Evolutionary conservation across 306 rosid species (phyloP), one percentile per base, ranked within the genome.

Genomic region (Malus sylvestris): DNA sequence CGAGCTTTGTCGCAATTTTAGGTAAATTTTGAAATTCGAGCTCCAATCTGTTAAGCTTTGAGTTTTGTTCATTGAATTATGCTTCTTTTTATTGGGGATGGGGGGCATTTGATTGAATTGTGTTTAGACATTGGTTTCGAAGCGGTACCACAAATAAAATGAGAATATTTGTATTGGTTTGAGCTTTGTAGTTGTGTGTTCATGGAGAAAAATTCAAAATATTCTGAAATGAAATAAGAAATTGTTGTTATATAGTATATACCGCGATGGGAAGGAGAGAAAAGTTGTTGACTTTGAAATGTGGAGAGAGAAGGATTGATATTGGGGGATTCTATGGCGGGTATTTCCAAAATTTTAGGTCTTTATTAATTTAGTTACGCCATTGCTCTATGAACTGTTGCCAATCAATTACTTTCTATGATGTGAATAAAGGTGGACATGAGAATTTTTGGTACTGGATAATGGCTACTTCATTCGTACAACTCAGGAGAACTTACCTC

Each of bases 1-100:
- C 19, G 93, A 91, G 73, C 87, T 93, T 76, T 93, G 97, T 86
- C 97, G 97, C 82, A 88, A 90, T 82, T 94, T 94, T 81, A 94
- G 98, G 98, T 95, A 75, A 44, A 57, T 7, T 60, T 70, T 11
- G 59, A 8, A n/a, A 59, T 60, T 76, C 67, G 15, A 66, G 71
- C 69, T 78, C 77, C 29, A 71, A 14, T 81, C 60, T 40, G 2
- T 46, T 71, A 7, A 62, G 30, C 73, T 33, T 29, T 35, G 44
- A 67, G 40, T 53, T 45, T 30, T 49, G 44, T 62, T 53, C 6
- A 7, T 70, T 33, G 10, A 29, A 69, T 70, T 19, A 6, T 16
- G 20, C 64, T 68, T 46, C 19, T 7, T 64, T 44, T 46, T 46
- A 4, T 4, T 13, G 19, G 19, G 18, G 53, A 19, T 3, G 52